Evolutionary conservation across 164 flowering plant genomes (phyloP).

Genomic region (Chimonanthus salicifolius): DNA sequence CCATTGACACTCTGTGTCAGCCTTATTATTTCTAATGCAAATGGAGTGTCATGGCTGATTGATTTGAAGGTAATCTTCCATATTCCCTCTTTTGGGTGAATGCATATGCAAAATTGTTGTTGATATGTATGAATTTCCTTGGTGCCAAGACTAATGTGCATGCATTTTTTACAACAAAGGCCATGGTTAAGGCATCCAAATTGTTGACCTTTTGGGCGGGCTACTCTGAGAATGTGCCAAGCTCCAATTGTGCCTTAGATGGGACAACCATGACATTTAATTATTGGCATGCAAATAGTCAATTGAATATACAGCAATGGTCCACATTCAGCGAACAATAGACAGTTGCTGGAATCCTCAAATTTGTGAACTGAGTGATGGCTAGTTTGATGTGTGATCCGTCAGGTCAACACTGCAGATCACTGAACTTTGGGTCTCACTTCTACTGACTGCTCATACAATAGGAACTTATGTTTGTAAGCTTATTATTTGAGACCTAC

Average conservation of each 20-base stretch:
- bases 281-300: neutral
- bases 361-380: no score
- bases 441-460: neutral
- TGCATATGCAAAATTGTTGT: neutral
- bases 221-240: neutral
- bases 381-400: neutral
- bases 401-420: neutral
- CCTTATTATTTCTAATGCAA: conserved; percentile 37
- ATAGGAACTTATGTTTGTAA: neutral
- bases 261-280: neutral
- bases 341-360: neutral
- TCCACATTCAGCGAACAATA: neutral
- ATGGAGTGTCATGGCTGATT: neutral
- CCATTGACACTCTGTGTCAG: conserved; percentile 69
- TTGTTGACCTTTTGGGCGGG: neutral
- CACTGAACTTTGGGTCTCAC: neutral
- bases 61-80: neutral
- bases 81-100: neutral
- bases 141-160: neutral
- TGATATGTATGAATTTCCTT: neutral
- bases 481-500: no score
- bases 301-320: neutral
- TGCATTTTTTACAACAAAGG: neutral
- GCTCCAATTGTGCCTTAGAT: neutral
- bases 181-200: neutral